A percentile compares a stretch with the other conserved stretches of the same genome.
Evolutionary conservation across 805 yeast genomes (phyloP).

Genomic region (Wickerhamomyces pijperi): DNA sequence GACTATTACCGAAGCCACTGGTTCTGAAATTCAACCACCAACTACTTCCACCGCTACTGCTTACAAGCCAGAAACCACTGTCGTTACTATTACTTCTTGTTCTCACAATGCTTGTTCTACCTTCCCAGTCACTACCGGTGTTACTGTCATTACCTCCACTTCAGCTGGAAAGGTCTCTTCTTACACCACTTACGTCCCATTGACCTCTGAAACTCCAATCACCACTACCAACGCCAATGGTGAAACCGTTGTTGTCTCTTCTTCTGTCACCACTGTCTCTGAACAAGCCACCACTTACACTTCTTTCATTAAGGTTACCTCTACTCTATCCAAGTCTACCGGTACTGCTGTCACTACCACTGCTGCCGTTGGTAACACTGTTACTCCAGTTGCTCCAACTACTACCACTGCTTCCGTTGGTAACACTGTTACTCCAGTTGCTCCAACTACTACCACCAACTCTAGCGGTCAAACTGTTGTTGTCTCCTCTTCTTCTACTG

Average conservation of each 20-base stretch:
- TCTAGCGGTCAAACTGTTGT: slow-evolving; percentile 1
- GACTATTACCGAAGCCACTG: slow-evolving; percentile 3
- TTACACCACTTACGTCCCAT: slow-evolving; percentile 32
- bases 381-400: slow-evolving; percentile 1
- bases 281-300: slow-evolving; percentile 10
- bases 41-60: slow-evolving; percentile 6
- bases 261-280: slow-evolving; percentile 5
- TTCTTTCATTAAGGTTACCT: slow-evolving; percentile 3
- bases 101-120: slow-evolving; percentile 5
- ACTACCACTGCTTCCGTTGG: not conserved
- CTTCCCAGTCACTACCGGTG: slow-evolving; percentile 9
- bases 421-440: not conserved
- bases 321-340: slow-evolving; percentile 1
- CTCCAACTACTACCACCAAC: slow-evolving; percentile 3
- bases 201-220: slow-evolving; percentile 6
- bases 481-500: not conserved
- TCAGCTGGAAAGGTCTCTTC: slow-evolving; percentile 18
- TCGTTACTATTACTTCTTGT: slow-evolving; percentile 7
- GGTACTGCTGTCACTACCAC: slow-evolving; percentile 1
- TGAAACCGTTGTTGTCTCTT: slow-evolving; percentile 1
- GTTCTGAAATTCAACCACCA: slow-evolving; percentile 3
- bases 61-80: slow-evolving; percentile 4
- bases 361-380: slow-evolving; percentile 2
- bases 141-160: slow-evolving; percentile 5
- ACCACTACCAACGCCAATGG: slow-evolving; percentile 11